These are phyloP conservation scores for Claviceps maximensis DNA, from an alignment of 2,329 filamentous ascomycete species.

Conservation along the genomic window DNA sequence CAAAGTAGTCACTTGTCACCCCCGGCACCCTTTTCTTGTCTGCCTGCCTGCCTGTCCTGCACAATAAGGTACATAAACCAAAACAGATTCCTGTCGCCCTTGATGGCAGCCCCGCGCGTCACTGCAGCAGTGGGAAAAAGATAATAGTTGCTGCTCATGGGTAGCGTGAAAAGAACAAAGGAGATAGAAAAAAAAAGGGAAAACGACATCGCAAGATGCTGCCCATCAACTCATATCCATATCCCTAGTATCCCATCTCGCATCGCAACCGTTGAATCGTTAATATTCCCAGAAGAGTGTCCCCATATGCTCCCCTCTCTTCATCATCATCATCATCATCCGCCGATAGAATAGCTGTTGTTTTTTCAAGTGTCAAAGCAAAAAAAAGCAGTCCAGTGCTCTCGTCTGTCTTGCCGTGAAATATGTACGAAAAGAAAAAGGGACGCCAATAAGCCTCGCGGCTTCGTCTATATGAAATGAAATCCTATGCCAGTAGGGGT, in stretches of 20 bases:
- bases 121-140: neutral
- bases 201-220: neutral
- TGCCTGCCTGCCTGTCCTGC: no score
- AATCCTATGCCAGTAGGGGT: conserved; percentile 21
- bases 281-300: no score
- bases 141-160: neutral
- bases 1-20: neutral
- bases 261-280: neutral
- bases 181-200: neutral
- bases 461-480: conserved; percentile 23
- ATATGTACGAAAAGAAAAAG: conserved; percentile 1
- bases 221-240: neutral
- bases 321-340: neutral
- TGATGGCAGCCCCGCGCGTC: neutral
- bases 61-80: no score
- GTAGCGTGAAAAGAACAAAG: neutral
- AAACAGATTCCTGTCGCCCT: neutral
- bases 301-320: no score
- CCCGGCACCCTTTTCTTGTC: neutral
- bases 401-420: neutral
- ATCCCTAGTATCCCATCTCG: neutral
- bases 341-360: neutral
- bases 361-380: conserved; percentile 2
- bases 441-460: conserved; percentile 22
- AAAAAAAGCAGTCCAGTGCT: neutral